Percentiles rank a stretch among this genome's conserved stretches.
Evolutionary conservation across 1,139 yeast species (phyloP).

Genomic region (Pichia sp.): DNA sequence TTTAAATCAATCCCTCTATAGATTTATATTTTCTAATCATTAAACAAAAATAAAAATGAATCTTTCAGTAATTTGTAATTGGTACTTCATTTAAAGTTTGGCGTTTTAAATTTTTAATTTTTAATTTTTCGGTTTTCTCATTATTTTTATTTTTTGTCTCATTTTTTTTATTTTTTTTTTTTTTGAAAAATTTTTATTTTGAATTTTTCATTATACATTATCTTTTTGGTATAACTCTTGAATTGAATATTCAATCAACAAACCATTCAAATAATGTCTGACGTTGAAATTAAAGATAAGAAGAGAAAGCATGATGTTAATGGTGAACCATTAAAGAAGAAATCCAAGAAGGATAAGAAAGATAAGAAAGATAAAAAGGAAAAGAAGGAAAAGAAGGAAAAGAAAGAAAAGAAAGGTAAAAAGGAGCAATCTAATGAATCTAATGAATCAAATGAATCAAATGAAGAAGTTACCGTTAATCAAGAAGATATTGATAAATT

Average conservation of each 20-base stretch:
- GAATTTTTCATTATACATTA: not conserved
- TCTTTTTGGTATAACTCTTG: not conserved
- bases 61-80: too few species aligned
- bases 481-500: slow-evolving; percentile 57
- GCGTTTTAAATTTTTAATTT: not conserved
- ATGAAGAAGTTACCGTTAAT: slow-evolving; percentile 36
- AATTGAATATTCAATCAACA: not conserved
- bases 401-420: slow-evolving; percentile 39
- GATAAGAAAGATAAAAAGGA: slow-evolving; percentile 35
- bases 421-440: slow-evolving; percentile 37
- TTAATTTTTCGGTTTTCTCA: not conserved
- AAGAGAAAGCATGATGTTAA: slow-evolving; percentile 39
- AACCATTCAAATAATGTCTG: slow-evolving; percentile 8
- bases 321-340: slow-evolving; percentile 27
- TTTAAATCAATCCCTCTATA: not conserved
- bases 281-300: slow-evolving; percentile 29
- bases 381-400: slow-evolving; percentile 36
- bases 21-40: not conserved
- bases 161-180: not conserved
- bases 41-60: not conserved
- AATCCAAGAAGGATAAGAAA: slow-evolving; percentile 40
- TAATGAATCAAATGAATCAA: slow-evolving; percentile 36
- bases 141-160: not conserved
- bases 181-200: not conserved
- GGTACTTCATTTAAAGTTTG: too few species aligned